Evolutionary conservation across 306 rosid species (phyloP).

Genomic region (Corylus avellana): DNA sequence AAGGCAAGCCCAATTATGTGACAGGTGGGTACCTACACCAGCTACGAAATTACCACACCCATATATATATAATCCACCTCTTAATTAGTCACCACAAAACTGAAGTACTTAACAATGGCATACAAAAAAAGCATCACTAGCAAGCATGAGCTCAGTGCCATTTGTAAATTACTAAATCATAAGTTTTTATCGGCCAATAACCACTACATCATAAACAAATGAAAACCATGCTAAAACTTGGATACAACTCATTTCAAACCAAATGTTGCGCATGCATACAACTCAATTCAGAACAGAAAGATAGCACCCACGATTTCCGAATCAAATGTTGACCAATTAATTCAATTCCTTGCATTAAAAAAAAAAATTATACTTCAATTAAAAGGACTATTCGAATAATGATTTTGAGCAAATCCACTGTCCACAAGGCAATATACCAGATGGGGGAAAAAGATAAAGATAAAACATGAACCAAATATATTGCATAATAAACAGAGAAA

Average conservation of each 20-base stretch:
- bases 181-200: neutral
- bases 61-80: neutral
- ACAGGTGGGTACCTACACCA: neutral
- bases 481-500: neutral
- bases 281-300: neutral
- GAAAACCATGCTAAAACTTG: neutral
- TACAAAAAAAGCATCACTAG: neutral
- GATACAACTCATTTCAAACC: neutral
- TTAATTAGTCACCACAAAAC: constrained; percentile 2
- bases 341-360: neutral
- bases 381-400: neutral
- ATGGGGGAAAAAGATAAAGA: neutral
- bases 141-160: neutral
- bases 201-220: neutral
- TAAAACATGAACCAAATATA: neutral
- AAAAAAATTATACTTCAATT: neutral
- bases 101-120: neutral
- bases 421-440: neutral
- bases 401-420: neutral
- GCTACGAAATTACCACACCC: neutral
- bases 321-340: neutral
- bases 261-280: neutral
- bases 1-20: neutral
- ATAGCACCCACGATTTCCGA: neutral
- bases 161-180: neutral